These are phyloP conservation scores for Epithele typhae DNA, from an alignment of 768 basidiomycete species.

Conservation along the genomic window DNA sequence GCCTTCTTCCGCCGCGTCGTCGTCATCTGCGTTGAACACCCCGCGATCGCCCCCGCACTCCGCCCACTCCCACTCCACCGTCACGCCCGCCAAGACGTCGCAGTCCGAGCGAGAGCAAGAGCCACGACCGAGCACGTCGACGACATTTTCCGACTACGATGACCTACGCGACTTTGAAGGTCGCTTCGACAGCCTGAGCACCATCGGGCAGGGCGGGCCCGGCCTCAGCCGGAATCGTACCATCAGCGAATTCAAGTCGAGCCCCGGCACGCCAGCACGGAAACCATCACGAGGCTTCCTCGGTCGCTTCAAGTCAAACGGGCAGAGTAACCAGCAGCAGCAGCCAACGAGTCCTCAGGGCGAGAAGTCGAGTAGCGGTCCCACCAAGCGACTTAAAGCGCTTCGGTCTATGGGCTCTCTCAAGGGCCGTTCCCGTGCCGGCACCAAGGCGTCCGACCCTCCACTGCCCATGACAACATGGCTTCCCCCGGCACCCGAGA, in stretches of 20 bases:
- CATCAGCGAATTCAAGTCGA: constrained; percentile 31
- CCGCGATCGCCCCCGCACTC: constrained; percentile 9
- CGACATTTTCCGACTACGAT: constrained; percentile 84
- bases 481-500: constrained; percentile 10
- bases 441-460: constrained; percentile 9
- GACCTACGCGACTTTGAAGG: constrained; percentile 86
- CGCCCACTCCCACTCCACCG: constrained; percentile 8
- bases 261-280: constrained; percentile 34
- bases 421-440: constrained; percentile 35
- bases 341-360: constrained; percentile 41
- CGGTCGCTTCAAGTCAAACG: constrained; percentile 50
- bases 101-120: constrained; percentile 31
- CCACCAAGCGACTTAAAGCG: constrained; percentile 59
- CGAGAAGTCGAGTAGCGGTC: constrained; percentile 31
- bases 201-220: constrained; percentile 46
- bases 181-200: constrained; percentile 77
- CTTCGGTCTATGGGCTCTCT: constrained; percentile 81
- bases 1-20: constrained; percentile 6
- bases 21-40: constrained; percentile 3
- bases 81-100: constrained; percentile 11
- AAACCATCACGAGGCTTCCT: constrained; percentile 70
- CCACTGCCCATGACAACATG: constrained; percentile 14
- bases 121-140: constrained; percentile 67
- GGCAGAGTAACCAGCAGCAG: constrained; percentile 37
- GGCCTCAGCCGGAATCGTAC: constrained; percentile 22